Percentiles rank a stretch among this genome's conserved stretches.
phyloP scores from a whole-genome alignment of 2,329 filamentous ascomycete genomes.

The Monosporascus sp. region DNA sequence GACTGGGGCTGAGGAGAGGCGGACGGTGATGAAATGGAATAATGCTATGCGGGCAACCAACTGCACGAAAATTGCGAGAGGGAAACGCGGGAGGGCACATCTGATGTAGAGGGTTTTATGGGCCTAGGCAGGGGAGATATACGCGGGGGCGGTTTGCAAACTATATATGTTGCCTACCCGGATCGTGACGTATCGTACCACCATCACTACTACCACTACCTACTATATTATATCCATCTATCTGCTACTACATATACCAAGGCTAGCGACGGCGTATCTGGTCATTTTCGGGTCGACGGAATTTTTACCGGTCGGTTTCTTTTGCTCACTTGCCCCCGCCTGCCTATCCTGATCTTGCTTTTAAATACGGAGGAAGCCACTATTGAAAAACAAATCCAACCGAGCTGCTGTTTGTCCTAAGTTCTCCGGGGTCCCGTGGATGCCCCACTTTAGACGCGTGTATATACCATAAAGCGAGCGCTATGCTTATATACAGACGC shows the following conservation, averaged over 20 bases:
- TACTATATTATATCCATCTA: neutral
- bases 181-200: neutral
- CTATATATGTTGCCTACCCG: too few species aligned
- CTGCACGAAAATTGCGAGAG: neutral
- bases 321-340: neutral
- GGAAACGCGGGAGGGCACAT: neutral
- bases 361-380: too few species aligned
- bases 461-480: too few species aligned
- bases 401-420: too few species aligned
- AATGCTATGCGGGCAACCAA: neutral
- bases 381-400: too few species aligned
- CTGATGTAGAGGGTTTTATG: neutral
- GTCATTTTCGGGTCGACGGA: neutral
- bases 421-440: too few species aligned
- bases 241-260: neutral
- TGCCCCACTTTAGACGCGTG: too few species aligned
- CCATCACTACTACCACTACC: neutral
- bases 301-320: neutral
- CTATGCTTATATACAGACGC: too few species aligned
- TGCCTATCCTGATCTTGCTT: too few species aligned
- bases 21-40: constrained; percentile 13
- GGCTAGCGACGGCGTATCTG: neutral
- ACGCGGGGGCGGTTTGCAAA: too few species aligned
- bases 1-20: constrained; percentile 20
- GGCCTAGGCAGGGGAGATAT: too few species aligned